A percentile compares a stretch with the other conserved stretches of the same genome.
Conservation (phyloP, 1,139 yeast species). For the Taphrina flavorubra region DNA sequence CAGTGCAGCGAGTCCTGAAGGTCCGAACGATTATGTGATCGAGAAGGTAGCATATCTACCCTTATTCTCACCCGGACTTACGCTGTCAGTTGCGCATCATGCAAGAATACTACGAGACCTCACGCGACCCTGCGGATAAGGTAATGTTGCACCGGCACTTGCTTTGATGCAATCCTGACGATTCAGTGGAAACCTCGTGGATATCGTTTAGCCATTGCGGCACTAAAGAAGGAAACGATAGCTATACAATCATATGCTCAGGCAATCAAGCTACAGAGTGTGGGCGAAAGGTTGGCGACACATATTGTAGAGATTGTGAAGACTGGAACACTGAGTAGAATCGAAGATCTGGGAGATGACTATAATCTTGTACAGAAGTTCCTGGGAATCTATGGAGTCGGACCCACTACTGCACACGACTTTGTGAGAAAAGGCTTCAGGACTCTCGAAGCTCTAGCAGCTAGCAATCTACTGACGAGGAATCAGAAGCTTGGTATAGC, state of each 20-base stretch:
- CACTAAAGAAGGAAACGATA: constrained; percentile 50
- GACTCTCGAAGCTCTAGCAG: constrained; percentile 55
- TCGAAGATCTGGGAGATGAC: constrained; percentile 49
- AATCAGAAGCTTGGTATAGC: constrained; percentile 58
- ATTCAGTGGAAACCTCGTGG: constrained; percentile 46
- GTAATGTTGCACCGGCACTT: background rate
- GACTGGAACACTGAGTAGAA: constrained; percentile 55
- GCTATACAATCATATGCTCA: constrained; percentile 55
- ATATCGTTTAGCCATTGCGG: constrained; percentile 58
- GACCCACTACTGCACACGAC: constrained; percentile 56
- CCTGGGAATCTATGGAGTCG: constrained; percentile 62
- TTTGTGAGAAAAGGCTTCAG: constrained; percentile 57
- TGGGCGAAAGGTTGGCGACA: constrained; percentile 58
- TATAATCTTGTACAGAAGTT: constrained; percentile 52
- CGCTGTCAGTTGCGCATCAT: constrained; percentile 9
- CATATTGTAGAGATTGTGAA: constrained; percentile 59
- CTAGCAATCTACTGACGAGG: constrained; percentile 52
- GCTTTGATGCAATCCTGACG: background rate
- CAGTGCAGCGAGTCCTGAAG: background rate
- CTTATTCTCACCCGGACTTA: background rate
- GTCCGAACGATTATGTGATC: constrained; percentile 24
- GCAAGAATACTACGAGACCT: constrained; percentile 29
- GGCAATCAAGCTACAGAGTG: constrained; percentile 56
- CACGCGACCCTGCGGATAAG: constrained; percentile 17
- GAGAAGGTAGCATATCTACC: constrained; percentile 1